Evolutionary conservation across 2,329 filamentous ascomycete genomes (phyloP).

Genomic region (Penicillium rolfsii): DNA sequence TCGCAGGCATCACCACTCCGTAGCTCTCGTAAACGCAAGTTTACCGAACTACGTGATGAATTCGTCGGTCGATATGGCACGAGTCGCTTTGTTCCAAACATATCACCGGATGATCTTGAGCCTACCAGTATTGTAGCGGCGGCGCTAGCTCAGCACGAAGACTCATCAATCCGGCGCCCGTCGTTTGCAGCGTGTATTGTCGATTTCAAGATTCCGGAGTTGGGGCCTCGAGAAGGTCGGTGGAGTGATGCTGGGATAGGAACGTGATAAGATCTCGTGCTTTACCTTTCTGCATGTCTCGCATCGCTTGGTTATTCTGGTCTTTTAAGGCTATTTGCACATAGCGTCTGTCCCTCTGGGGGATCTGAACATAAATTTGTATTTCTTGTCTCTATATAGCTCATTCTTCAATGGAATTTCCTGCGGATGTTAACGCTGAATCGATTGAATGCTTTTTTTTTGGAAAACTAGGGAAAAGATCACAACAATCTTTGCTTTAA

Average conservation of each 20-base stretch:
- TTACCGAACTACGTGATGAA: constrained; percentile 22
- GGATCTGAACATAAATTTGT: neutral
- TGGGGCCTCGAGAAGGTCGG: constrained; percentile 27
- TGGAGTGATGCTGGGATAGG: constrained; percentile 23
- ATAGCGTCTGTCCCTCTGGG: neutral
- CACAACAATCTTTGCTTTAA: neutral
- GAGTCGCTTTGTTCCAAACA: constrained; percentile 16
- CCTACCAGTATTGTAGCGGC: constrained; percentile 8
- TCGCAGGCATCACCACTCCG: constrained; percentile 12
- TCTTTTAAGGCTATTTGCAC: constrained; percentile 2
- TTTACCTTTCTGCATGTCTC: too few species aligned
- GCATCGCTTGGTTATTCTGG: neutral
- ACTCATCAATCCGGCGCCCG: constrained; percentile 26
- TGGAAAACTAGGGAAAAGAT: neutral
- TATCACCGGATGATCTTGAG: constrained; percentile 11
- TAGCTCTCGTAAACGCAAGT: constrained; percentile 35
- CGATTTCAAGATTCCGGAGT: constrained; percentile 41
- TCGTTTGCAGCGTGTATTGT: constrained; percentile 44
- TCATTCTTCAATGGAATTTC: neutral
- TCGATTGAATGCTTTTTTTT: neutral
- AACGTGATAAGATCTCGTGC: neutral
- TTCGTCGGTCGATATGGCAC: constrained; percentile 33
- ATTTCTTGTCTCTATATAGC: neutral
- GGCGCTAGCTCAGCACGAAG: neutral
- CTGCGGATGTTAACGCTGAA: neutral